A percentile compares a stretch with the other conserved stretches of the same genome.
phyloP scores from a whole-genome alignment of 129 eudicot species.

The Ambrosia trifida region DNA sequence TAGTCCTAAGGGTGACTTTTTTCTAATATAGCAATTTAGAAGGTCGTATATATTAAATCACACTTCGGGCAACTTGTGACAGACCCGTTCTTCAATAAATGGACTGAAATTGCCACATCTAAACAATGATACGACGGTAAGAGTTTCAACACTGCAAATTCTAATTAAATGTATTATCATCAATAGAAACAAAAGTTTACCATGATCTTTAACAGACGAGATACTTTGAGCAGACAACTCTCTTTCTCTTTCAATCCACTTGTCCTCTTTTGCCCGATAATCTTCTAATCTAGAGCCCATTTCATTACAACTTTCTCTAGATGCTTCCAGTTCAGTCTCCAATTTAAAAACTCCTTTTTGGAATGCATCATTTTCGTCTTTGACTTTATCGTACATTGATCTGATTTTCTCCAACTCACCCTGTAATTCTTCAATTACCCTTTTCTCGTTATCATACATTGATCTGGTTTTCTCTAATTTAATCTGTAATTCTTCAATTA shows the following conservation, averaged over 20 bases:
- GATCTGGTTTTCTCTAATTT: constrained; percentile 50
- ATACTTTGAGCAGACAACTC: constrained; percentile 42
- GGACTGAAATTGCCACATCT: constrained; percentile 2
- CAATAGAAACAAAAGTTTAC: constrained; percentile 27
- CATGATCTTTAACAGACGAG: constrained; percentile 33
- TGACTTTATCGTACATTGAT: constrained; percentile 34
- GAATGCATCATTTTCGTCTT: constrained; percentile 55
- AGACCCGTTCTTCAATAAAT: background rate
- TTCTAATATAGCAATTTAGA: background rate
- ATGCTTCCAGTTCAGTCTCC: constrained; percentile 58
- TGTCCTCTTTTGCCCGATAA: constrained; percentile 48
- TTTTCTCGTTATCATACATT: constrained; percentile 39
- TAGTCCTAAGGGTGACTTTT: background rate
- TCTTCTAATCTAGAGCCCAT: constrained; percentile 45
- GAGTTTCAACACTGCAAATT: background rate
- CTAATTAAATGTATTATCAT: constrained; percentile 8
- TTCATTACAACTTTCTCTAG: constrained; percentile 44
- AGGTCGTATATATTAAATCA: background rate
- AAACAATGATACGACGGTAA: background rate
- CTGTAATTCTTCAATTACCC: constrained; percentile 51
- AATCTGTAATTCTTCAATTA: constrained; percentile 45
- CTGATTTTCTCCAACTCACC: constrained; percentile 47
- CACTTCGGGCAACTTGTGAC: background rate
- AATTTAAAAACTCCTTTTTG: constrained; percentile 41
- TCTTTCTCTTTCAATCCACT: constrained; percentile 50